phyloP scores from a whole-genome alignment of 805 yeast species.

The Ascoidea rubescens region DNA sequence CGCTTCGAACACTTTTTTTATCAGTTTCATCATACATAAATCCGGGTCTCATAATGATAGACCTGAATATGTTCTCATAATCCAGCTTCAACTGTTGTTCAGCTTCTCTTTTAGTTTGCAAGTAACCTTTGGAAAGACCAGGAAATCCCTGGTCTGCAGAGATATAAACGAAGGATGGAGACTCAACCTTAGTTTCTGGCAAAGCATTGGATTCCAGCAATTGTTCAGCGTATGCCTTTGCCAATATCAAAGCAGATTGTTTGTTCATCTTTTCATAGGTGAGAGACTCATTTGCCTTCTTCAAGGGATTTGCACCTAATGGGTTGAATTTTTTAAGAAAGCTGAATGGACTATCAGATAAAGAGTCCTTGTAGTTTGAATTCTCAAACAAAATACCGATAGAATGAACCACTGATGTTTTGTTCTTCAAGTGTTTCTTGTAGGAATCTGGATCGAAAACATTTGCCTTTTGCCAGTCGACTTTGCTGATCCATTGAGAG shows the following conservation, averaged over 20 bases:
- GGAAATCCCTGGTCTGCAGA: constrained; percentile 72
- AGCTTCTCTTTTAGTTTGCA: constrained; percentile 64
- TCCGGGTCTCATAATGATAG: constrained; percentile 67
- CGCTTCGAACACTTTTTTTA: constrained; percentile 22
- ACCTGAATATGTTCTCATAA: constrained; percentile 32
- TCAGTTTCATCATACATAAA: constrained; percentile 54
- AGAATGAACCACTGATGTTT: constrained; percentile 55
- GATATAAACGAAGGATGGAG: constrained; percentile 42
- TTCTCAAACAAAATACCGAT: constrained; percentile 68
- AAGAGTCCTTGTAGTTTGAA: constrained; percentile 39
- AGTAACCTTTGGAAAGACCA: constrained; percentile 54
- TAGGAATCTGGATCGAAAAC: constrained; percentile 54
- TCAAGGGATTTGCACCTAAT: constrained; percentile 52
- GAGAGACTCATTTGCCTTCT: constrained; percentile 17
- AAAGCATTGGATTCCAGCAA: constrained; percentile 8
- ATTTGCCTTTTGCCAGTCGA: constrained; percentile 55
- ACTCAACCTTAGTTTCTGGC: neutral
- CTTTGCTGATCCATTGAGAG: constrained; percentile 37
- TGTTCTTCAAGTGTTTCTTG: constrained; percentile 24
- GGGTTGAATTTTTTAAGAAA: constrained; percentile 9
- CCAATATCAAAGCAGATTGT: constrained; percentile 53
- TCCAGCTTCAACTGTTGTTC: constrained; percentile 36
- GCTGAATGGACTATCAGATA: neutral
- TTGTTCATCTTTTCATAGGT: constrained; percentile 53
- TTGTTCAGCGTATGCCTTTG: constrained; percentile 32